Evolutionary conservation across 2,329 filamentous ascomycete species (phyloP).

Genomic region (Tolypocladium cylindrosporum): DNA sequence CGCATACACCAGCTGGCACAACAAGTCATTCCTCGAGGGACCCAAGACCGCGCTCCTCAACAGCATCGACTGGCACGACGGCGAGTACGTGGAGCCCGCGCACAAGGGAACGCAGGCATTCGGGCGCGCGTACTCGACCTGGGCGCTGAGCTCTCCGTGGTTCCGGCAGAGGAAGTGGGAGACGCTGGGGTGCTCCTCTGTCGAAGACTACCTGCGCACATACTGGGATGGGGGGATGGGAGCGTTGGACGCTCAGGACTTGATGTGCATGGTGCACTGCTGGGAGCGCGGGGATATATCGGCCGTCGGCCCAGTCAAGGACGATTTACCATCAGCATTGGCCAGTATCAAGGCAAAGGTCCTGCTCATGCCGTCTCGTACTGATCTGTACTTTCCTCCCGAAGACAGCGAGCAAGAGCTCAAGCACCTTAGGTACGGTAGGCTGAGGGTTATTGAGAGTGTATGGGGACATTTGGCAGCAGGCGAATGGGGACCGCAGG

Average conservation of each 20-base stretch:
- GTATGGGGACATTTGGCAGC: not conserved
- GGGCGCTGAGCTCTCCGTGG: constrained; percentile 2
- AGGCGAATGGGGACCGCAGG: not conserved
- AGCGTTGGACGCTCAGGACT: not conserved
- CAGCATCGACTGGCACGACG: constrained; percentile 1
- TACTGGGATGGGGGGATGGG: not conserved
- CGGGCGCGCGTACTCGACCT: constrained; percentile 4
- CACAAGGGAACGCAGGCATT: not conserved
- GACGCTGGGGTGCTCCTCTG: constrained; percentile 1
- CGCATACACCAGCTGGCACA: constrained; percentile 6
- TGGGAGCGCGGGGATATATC: not conserved
- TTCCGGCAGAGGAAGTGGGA: constrained; percentile 6
- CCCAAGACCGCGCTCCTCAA: constrained; percentile 5
- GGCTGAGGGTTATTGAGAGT: not conserved
- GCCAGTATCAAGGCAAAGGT: not conserved
- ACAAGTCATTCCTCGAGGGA: constrained; percentile 6
- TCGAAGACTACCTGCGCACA: not conserved
- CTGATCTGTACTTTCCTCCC: not conserved
- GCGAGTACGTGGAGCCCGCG: not conserved
- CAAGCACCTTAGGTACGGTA: not conserved
- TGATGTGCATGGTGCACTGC: not conserved
- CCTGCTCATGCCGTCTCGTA: not conserved
- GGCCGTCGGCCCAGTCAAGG: not conserved
- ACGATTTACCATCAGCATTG: not conserved
- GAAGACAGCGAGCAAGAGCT: not conserved